Evolutionary conservation across 352 stramenopile genomes (phyloP).

Genomic region (Pythium vanterpoolii): DNA sequence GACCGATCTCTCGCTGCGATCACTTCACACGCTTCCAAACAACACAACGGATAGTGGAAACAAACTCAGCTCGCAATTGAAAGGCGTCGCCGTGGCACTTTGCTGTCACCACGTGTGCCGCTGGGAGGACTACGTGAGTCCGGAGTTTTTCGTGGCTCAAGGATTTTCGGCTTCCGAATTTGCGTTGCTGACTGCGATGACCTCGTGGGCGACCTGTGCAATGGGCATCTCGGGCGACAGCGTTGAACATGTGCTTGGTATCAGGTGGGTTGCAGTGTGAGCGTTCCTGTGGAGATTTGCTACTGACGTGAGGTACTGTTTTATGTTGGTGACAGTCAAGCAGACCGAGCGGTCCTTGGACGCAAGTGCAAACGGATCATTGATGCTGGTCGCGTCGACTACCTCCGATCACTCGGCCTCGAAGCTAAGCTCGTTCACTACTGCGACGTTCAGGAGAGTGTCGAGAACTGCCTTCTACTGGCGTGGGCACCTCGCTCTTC

Average conservation of each 20-base stretch:
- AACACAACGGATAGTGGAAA: background rate
- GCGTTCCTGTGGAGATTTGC: too few relatives aligned
- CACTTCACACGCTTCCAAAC: slow-evolving; percentile 51
- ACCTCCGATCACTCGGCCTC: slow-evolving; percentile 43
- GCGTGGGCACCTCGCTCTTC: slow-evolving; percentile 42
- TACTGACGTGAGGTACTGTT: too few relatives aligned
- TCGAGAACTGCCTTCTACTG: slow-evolving; percentile 81
- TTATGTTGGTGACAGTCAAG: slow-evolving; percentile 40
- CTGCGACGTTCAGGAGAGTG: slow-evolving; percentile 64
- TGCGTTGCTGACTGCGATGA: slow-evolving; percentile 57
- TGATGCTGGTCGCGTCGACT: slow-evolving; percentile 62
- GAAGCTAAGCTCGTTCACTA: slow-evolving; percentile 77
- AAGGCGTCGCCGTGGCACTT: slow-evolving; percentile 65
- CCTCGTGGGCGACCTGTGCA: slow-evolving; percentile 76
- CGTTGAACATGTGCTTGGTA: slow-evolving; percentile 65
- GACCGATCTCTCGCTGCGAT: slow-evolving; percentile 74
- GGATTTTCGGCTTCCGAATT: slow-evolving; percentile 64
- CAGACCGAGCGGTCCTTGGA: slow-evolving; percentile 54
- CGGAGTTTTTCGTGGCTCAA: slow-evolving; percentile 49
- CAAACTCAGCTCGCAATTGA: slow-evolving; percentile 29
- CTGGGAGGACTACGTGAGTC: slow-evolving; percentile 75
- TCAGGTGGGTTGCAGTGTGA: slow-evolving; percentile 55
- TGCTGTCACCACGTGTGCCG: slow-evolving; percentile 79
- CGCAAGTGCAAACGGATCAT: slow-evolving; percentile 78
- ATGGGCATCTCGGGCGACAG: slow-evolving; percentile 64